These are phyloP conservation scores for Pichia sp. DNA, from an alignment of 1,139 yeast species.

Conservation along the genomic window DNA sequence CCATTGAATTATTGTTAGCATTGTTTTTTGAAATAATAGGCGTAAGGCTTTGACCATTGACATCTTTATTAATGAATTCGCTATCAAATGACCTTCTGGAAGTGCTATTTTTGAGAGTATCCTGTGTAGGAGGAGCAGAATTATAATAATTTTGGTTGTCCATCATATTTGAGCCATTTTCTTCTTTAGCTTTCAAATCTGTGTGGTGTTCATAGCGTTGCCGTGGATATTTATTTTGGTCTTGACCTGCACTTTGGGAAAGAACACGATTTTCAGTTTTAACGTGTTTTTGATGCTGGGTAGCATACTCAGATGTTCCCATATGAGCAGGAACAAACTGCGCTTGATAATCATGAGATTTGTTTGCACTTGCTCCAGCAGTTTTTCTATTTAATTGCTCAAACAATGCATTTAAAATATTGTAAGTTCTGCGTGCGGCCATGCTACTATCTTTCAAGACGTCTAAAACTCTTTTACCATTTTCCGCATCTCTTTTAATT, in stretches of 20 bases:
- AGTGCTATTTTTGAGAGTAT: not conserved
- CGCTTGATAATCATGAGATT: conserved; percentile 3
- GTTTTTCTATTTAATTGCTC: conserved; percentile 71
- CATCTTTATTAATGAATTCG: not conserved
- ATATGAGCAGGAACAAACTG: conserved; percentile 23
- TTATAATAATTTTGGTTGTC: not conserved
- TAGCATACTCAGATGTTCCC: conserved; percentile 17
- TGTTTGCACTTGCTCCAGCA: conserved; percentile 29
- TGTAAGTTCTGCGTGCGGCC: conserved; percentile 76
- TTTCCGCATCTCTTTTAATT: conserved; percentile 68
- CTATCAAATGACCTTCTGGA: too few relatives aligned
- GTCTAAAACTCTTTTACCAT: conserved; percentile 69
- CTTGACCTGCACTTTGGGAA: not conserved
- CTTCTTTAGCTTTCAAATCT: not conserved
- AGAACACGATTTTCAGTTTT: not conserved
- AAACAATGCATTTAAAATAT: conserved; percentile 68
- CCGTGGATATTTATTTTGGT: too few relatives aligned
- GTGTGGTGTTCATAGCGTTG: not conserved
- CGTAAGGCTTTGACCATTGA: not conserved
- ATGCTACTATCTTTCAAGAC: conserved; percentile 63
- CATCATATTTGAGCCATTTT: not conserved
- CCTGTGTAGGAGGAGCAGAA: not conserved
- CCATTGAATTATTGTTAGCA: not conserved
- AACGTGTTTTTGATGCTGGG: not conserved
- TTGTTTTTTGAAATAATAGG: not conserved